Conservation (phyloP, 2,329 filamentous ascomycete species). For the Colletotrichum sansevieriae region DNA sequence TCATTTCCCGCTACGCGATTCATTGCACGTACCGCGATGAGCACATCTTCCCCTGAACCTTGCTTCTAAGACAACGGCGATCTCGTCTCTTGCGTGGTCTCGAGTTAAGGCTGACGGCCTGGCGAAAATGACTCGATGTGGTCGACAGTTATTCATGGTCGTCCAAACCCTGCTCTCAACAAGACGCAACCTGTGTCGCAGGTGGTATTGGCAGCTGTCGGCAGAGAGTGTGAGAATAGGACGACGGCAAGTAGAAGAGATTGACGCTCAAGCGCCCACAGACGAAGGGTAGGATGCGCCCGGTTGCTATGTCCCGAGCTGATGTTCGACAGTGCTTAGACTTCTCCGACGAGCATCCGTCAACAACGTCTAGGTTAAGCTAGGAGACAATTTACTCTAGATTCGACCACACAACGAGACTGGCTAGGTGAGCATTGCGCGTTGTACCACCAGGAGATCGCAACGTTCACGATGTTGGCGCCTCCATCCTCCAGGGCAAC, state of each 20-base stretch:
- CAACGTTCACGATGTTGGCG: neutral
- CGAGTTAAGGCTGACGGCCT: constrained; percentile 19
- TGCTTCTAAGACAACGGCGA: neutral
- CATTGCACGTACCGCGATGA: constrained; percentile 1
- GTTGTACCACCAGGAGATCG: no score
- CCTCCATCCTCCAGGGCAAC: no score
- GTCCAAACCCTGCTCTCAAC: constrained; percentile 24
- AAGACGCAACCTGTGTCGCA: constrained; percentile 28
- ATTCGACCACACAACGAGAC: neutral
- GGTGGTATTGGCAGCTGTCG: constrained; percentile 22
- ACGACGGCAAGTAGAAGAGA: constrained; percentile 10
- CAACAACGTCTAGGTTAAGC: neutral
- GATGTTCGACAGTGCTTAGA: neutral
- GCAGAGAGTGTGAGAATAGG: constrained; percentile 1
- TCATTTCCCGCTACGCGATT: constrained; percentile 18
- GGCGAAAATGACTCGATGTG: constrained; percentile 23
- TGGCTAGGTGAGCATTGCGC: neutral
- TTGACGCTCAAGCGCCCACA: constrained; percentile 6
- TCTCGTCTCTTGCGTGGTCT: constrained; percentile 1
- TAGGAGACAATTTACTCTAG: neutral
- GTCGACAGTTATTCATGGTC: constrained; percentile 1
- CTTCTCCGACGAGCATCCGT: neutral
- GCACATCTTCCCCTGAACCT: neutral
- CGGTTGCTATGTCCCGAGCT: constrained; percentile 2
- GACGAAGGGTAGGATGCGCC: constrained; percentile 1